A percentile compares a stretch with the other conserved stretches of the same genome.
phyloP scores from a whole-genome alignment of 129 eudicot genomes.

The Lactuca sativa region DNA sequence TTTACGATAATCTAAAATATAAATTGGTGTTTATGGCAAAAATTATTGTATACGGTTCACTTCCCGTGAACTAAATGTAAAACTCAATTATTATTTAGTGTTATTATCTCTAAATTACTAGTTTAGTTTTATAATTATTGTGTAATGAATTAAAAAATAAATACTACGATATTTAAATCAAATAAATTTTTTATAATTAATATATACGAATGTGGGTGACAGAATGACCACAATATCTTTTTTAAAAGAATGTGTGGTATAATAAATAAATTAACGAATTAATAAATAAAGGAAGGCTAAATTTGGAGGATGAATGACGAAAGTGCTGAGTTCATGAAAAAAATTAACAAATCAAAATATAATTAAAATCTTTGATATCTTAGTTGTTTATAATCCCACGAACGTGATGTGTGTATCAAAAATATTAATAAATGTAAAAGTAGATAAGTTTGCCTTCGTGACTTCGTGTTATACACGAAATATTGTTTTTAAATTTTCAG shows the following conservation, averaged over 20 bases:
- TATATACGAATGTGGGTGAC: too few species aligned
- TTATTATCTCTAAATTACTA: background rate
- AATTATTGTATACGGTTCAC: too few species aligned
- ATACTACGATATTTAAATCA: background rate
- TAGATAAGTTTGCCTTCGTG: background rate
- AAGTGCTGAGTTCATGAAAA: slow-evolving; percentile 12
- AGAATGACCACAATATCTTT: too few species aligned
- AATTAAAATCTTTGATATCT: background rate
- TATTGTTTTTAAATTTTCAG: too few species aligned
- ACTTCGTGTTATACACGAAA: too few species aligned
- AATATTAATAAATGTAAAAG: background rate
- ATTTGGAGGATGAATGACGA: background rate
- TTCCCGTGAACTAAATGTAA: background rate
- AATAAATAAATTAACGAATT: background rate
- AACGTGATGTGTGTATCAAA: background rate
- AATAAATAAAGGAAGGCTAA: background rate
- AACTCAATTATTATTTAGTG: background rate
- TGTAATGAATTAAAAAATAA: background rate
- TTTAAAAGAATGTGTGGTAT: background rate
- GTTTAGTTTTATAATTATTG: background rate
- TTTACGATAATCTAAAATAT: too few species aligned
- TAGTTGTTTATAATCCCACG: background rate
- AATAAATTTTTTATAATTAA: too few species aligned
- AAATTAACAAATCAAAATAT: background rate
- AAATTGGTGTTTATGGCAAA: too few species aligned